A percentile compares a stretch with the other conserved stretches of the same genome.
phyloP scores from a whole-genome alignment of 331 rosid genomes.

The Erythrophleum ivorense region DNA sequence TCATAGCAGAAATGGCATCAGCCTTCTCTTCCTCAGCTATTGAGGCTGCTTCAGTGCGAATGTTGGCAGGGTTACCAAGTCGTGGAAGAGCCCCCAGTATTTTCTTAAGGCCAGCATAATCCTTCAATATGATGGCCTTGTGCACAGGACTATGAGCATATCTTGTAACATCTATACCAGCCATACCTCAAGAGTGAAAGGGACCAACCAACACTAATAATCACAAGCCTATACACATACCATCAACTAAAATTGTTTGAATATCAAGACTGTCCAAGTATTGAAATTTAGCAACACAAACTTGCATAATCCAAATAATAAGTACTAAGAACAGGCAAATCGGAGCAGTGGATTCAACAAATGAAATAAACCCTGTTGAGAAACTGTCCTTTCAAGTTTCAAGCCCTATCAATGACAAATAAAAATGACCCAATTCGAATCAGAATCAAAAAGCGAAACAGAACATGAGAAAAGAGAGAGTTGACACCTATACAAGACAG shows the following conservation, averaged over 20 bases:
- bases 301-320: conserved; percentile 37
- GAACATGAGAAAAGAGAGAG: conserved; percentile 40
- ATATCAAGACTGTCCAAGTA: conserved; percentile 25
- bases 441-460: conserved; percentile 41
- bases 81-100: conserved; percentile 69
- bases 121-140: conserved; percentile 78
- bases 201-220: conserved; percentile 50
- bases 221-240: conserved; percentile 42
- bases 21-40: conserved; percentile 91
- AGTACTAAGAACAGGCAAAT: conserved; percentile 19
- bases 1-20: conserved; percentile 71
- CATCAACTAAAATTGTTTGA: conserved; percentile 38
- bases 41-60: conserved; percentile 71
- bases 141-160: conserved; percentile 93
- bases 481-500: conserved; percentile 37
- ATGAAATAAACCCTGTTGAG: conserved; percentile 47
- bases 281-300: conserved; percentile 33
- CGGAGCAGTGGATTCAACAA: conserved; percentile 40
- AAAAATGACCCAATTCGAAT: conserved; percentile 48
- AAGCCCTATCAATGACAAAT: conserved; percentile 46
- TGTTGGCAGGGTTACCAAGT: conserved; percentile 68
- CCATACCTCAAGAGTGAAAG: conserved; percentile 67
- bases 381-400: conserved; percentile 45
- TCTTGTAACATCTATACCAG: conserved; percentile 71
- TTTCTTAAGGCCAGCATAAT: conserved; percentile 71